A percentile compares a stretch with the other conserved stretches of the same genome.
phyloP scores from a whole-genome alignment of 495 filamentous ascomycete genomes.

The Pyrenopolyporus hunteri region DNA sequence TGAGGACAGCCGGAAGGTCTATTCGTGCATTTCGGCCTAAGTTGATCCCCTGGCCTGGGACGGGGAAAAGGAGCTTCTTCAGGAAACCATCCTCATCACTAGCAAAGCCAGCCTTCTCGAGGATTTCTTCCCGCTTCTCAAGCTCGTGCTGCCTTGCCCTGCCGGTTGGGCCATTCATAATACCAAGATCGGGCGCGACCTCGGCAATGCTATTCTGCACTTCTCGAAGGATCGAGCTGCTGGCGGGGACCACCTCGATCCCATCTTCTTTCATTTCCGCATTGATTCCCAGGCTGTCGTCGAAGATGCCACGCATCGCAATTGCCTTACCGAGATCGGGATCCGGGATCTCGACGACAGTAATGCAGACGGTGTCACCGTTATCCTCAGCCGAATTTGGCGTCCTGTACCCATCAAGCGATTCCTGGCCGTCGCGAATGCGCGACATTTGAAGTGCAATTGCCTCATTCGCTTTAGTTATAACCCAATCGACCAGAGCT shows the following conservation, averaged over 20 bases:
- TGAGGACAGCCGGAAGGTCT: constrained; percentile 70
- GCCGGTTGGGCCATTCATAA: constrained; percentile 66
- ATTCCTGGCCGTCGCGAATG: constrained; percentile 65
- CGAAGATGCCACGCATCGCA: constrained; percentile 86
- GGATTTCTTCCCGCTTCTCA: constrained; percentile 78
- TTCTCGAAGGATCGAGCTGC: constrained; percentile 80
- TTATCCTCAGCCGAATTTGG: constrained; percentile 69
- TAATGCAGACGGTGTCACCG: constrained; percentile 86
- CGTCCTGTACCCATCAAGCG: constrained; percentile 64
- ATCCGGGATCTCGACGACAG: constrained; percentile 83
- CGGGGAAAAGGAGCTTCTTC: constrained; percentile 80
- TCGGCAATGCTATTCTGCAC: constrained; percentile 82
- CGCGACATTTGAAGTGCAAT: constrained; percentile 75
- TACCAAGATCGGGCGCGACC: constrained; percentile 81
- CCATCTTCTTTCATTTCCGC: constrained; percentile 97
- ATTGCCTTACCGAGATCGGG: constrained; percentile 82
- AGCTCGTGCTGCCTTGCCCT: constrained; percentile 77
- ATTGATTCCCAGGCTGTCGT: constrained; percentile 91
- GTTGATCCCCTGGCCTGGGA: constrained; percentile 73
- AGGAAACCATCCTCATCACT: constrained; percentile 85
- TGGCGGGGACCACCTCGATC: constrained; percentile 68
- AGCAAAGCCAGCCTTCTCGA: constrained; percentile 84
- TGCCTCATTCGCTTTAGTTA: constrained; percentile 86
- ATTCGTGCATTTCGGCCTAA: constrained; percentile 76
- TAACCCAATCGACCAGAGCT: constrained; percentile 92